Evolutionary conservation across 805 yeast species (phyloP).

Genomic region (Candida morakotiae): DNA sequence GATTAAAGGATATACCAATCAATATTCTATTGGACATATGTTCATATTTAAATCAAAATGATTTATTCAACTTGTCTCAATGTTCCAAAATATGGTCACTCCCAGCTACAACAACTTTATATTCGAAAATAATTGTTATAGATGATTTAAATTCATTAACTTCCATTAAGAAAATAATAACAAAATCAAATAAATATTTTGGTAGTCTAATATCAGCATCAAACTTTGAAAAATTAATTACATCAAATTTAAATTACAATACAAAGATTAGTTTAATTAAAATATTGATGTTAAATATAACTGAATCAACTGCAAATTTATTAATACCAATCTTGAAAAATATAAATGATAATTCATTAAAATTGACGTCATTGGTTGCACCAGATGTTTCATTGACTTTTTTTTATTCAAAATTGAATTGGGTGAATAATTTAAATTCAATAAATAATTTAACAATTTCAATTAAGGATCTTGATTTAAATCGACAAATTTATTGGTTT

Average conservation of each 20-base stretch:
- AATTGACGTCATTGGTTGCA: conserved; percentile 4
- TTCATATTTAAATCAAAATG: conserved; percentile 1
- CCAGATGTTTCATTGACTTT: conserved; percentile 1
- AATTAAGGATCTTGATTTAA: neutral
- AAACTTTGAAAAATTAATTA: conserved; percentile 1
- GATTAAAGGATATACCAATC: neutral
- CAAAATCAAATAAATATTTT: conserved; percentile 1
- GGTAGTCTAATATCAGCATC: conserved; percentile 1
- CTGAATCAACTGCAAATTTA: conserved; percentile 2
- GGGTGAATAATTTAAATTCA: neutral
- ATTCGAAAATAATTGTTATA: conserved; percentile 3
- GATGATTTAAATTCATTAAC: conserved; percentile 2
- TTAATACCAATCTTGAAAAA: neutral
- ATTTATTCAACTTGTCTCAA: neutral
- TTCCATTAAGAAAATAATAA: neutral
- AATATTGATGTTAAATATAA: conserved; percentile 1
- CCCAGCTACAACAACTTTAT: conserved; percentile 3
- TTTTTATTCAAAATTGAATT: neutral
- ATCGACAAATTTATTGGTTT: neutral
- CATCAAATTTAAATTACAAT: neutral
- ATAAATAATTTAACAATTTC: conserved; percentile 1
- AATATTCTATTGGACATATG: neutral
- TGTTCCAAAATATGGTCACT: conserved; percentile 2
- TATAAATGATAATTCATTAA: neutral
- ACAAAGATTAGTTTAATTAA: neutral